Percentiles rank a stretch among this genome's conserved stretches.
phyloP scores from a whole-genome alignment of 2,329 filamentous ascomycete genomes.

The Passalora sequoiae region DNA sequence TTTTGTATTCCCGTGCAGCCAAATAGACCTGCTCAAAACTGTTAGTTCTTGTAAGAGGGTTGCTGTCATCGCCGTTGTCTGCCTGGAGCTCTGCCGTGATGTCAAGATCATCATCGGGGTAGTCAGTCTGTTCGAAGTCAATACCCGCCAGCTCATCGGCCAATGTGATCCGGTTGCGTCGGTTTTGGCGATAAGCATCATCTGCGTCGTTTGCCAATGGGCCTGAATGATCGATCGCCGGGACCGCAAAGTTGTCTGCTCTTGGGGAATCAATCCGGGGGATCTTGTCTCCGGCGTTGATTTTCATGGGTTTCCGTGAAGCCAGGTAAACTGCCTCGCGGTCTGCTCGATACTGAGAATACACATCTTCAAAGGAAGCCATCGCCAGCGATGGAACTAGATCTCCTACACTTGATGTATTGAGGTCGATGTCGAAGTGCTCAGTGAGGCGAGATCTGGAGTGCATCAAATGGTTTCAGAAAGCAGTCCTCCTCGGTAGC shows the following conservation, averaged over 20 bases:
- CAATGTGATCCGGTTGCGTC: not conserved
- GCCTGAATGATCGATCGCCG: too few species aligned
- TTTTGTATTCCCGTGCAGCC: too few species aligned
- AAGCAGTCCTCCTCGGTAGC: too few species aligned
- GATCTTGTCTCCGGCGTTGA: not conserved
- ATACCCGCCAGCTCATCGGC: not conserved
- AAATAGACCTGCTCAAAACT: conserved; percentile 2
- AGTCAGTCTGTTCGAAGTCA: not conserved
- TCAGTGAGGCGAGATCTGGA: not conserved
- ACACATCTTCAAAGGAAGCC: not conserved
- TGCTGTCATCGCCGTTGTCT: not conserved
- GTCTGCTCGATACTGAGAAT: too few species aligned
- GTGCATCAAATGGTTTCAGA: not conserved
- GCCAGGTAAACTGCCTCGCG: not conserved
- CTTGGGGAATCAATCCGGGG: too few species aligned
- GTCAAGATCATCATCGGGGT: conserved; percentile 5
- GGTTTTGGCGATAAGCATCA: too few species aligned
- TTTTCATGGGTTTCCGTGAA: not conserved
- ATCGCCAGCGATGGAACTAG: not conserved
- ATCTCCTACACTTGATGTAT: not conserved
- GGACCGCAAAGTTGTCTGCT: too few species aligned
- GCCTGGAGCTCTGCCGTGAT: conserved; percentile 7
- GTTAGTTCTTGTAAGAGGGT: too few species aligned
- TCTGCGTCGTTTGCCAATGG: too few species aligned
- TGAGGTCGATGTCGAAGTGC: conserved; percentile 1